Base-by-base conservation (phyloP, 176 grass and related monocot species). In the Chrysopogon serrulatus region DNA sequence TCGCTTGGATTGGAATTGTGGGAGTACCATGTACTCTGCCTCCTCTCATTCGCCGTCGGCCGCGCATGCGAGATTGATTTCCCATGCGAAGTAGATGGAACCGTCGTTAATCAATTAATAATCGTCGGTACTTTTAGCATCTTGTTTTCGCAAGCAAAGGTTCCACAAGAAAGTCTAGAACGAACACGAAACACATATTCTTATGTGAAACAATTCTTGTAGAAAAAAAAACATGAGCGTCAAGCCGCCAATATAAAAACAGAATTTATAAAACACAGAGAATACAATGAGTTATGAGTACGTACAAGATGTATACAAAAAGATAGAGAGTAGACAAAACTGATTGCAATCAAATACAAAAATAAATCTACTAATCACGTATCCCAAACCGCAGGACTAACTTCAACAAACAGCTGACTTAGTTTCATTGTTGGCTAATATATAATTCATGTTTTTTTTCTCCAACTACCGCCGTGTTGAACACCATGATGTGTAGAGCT, bases 111-210 rank as follows among this genome's bases (percentile, higher is more conserved):
- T 56, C 7, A 48, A 48, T 28, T 27, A 32, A 35, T 27, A 32
- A 35, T 13, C 24, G 54, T 47, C 68, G 42, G 4, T 33, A 8
- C 2, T n/a, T 26, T 49, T 57, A 73, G 51, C 71, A 59, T 33
- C 73, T 66, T 77, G 71, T 48, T 47, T 79, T 65, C 64, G 4
- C 42, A 83, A 72, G 65, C 86, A 83, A 83, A 86, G 32, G 60
- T 10, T 21, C 42, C 19, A 49, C 16, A 49, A 49, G 21, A 53
- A 8, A 12, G 36, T 23, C 2, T 1, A 54, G 19, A 54, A 9
- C 0, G 19, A 54, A 54, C 49, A 51, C 18, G 5, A 19, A 18
- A 51, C 3, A 18, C 2, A 21, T 16, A 21, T 8, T 51, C 16
- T 21, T 51, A n/a, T n/a, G n/a, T n/a, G n/a, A n/a, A n/a, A n/a